Evolutionary conservation across 805 yeast species (phyloP), one percentile per base, ranked within the genome.

Genomic region (Teunomyces tritomae): DNA sequence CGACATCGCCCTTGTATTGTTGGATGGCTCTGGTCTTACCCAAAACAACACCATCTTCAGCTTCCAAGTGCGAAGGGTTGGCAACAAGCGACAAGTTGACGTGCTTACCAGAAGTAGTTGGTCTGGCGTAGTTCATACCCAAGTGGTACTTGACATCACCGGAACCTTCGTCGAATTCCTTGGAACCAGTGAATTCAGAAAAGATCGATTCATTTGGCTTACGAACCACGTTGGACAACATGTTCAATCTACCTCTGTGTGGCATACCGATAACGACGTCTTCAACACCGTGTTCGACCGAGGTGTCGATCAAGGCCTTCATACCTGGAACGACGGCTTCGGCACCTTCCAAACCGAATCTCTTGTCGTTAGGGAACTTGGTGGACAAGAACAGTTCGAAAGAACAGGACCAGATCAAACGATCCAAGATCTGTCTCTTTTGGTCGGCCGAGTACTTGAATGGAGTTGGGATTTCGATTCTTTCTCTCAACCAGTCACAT

Each of bases 261-360:
- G 99, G 97, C 98, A 94, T 94, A 77, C 99, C 99, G 61, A 94
- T 86, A 62, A 92, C 95, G 52, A 94, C 84, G 68, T 92, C 98
- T 73, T 91, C 97, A 45, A 92, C 85, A 60, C 99, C 99, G 52
- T 77, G 74, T 57, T 87, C 95, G 44, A 91, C 98, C 39, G 96
- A 80, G 57, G 90, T 84, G 72, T 94, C 99, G 65, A 94, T 90
- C 66, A 94, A 70, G 43, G 97, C 87, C 77, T 94, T 94, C 79
- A 94, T 85, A 76, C 98, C 99, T 40, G 98, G 98, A 44, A 94
- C 88, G 61, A 88, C 87, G 43, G 96, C 78, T 76, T 94, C 99
- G 55, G 96, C 96, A 77, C 99, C 99, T 78, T 94, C 99, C 50
- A 94, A 78, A 71, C 99, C 99, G 64, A 94, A 94, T 74, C 99